Conservation (phyloP, 2,329 filamentous ascomycete species). For the Knufia fluminis region DNA sequence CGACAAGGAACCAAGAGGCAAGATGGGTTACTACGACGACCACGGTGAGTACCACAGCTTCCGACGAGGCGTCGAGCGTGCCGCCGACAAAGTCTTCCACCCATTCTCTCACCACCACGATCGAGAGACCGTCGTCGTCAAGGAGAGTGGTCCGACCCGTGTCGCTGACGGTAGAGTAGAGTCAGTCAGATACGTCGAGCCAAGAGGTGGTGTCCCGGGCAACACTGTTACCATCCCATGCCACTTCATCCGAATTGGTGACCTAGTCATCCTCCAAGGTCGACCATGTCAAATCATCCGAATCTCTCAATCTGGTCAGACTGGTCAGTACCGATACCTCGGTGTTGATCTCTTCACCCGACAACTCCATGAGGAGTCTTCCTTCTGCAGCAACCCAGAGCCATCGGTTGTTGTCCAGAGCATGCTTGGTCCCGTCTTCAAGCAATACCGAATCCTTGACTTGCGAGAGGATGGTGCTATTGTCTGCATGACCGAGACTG, state of each 20-base stretch:
- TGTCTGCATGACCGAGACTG: conserved; percentile 97
- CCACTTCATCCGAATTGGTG: conserved; percentile 98
- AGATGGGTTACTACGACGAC: conserved; percentile 72
- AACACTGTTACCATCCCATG: conserved; percentile 97
- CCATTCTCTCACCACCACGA: conserved; percentile 48
- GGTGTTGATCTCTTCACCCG: conserved; percentile 99
- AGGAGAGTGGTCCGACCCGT: conserved; percentile 37
- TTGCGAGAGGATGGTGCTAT: conserved; percentile 73
- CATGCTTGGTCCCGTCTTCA: conserved; percentile 98
- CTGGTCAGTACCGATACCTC: conserved; percentile 98
- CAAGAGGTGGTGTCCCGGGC: conserved; percentile 42
- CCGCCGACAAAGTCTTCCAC: conserved; percentile 56
- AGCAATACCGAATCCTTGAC: conserved; percentile 99
- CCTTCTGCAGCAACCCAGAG: conserved; percentile 92
- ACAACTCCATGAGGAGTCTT: conserved; percentile 97
- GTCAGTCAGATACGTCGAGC: conserved; percentile 42
- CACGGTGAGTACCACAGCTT: conserved; percentile 67
- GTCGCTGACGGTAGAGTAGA: conserved; percentile 36
- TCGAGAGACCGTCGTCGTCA: conserved; percentile 30
- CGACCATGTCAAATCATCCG: conserved; percentile 99
- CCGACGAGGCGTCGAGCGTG: conserved; percentile 60
- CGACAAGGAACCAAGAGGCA: conserved; percentile 39
- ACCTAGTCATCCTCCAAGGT: conserved; percentile 97
- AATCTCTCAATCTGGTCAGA: conserved; percentile 95
- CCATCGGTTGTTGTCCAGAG: conserved; percentile 97